These are phyloP conservation scores for Piper longum DNA, from an alignment of 164 flowering plant genomes.

Conservation along the genomic window DNA sequence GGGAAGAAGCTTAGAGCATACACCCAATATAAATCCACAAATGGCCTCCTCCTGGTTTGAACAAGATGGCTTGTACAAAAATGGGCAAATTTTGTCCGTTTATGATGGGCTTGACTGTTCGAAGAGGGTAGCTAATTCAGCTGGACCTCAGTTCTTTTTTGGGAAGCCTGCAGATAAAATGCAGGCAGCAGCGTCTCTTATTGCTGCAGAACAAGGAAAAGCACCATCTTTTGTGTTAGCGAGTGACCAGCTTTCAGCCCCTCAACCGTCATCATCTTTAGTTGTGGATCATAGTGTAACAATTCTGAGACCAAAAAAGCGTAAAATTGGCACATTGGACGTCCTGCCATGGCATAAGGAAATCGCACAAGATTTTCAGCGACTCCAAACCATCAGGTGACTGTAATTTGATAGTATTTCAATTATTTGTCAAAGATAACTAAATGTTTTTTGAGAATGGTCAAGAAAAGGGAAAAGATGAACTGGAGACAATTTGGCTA, in stretches of 20 bases:
- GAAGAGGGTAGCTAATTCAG: conserved; percentile 10
- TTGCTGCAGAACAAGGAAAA: conserved; percentile 12
- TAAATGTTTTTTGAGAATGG: too few species aligned
- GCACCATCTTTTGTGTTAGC: conserved; percentile 7
- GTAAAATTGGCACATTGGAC: conserved; percentile 26
- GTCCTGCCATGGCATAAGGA: conserved; percentile 50
- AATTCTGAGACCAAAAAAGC: conserved; percentile 32
- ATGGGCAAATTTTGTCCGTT: conserved; percentile 38
- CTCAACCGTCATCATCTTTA: conserved; percentile 12
- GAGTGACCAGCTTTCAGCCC: conserved; percentile 11
- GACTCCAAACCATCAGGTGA: conserved; percentile 35
- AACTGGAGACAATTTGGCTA: too few species aligned
- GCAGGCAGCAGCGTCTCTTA: conserved; percentile 1
- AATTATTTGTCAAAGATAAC: too few species aligned
- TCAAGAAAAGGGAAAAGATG: too few species aligned
- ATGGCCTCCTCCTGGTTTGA: conserved; percentile 95
- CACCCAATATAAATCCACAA: conserved; percentile 43
- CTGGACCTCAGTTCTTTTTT: conserved; percentile 12
- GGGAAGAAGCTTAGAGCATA: conserved; percentile 15
- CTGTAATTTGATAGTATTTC: not conserved
- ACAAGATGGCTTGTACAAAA: conserved; percentile 56
- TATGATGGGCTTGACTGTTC: conserved; percentile 12
- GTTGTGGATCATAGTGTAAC: conserved; percentile 18
- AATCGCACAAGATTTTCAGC: conserved; percentile 19
- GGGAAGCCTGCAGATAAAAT: conserved; percentile 16